Conservation (phyloP, 1,284 basidiomycete species). For the Phylloboletellus chloephorus region DNA sequence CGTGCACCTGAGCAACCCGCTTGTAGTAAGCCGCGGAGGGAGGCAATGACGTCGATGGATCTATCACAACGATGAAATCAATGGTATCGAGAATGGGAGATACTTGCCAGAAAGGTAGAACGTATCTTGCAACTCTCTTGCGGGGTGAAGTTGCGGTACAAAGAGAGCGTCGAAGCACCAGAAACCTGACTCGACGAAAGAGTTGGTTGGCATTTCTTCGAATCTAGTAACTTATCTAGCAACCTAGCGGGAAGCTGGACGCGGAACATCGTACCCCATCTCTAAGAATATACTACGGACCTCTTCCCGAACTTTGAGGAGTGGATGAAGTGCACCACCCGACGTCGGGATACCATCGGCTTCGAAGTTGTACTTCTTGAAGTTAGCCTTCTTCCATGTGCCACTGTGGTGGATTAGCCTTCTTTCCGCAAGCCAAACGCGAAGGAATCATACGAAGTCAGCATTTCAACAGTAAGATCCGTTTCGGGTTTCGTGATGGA, state of each 20-base stretch:
- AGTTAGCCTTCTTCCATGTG: conserved; percentile 84
- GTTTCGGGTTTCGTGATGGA: conserved; percentile 97
- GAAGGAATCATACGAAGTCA: conserved; percentile 65
- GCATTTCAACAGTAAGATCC: conserved; percentile 94
- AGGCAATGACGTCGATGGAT: conserved; percentile 73
- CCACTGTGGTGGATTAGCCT: conserved; percentile 47
- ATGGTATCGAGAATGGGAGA: not conserved
- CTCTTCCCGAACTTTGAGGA: conserved; percentile 97
- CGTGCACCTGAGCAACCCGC: conserved; percentile 85
- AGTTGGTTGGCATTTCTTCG: conserved; percentile 98
- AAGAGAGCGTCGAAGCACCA: conserved; percentile 99
- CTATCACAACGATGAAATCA: conserved; percentile 38
- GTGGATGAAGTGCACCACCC: conserved; percentile 91
- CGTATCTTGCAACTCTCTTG: conserved; percentile 96
- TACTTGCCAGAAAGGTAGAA: conserved; percentile 89
- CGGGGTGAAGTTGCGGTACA: conserved; percentile 98
- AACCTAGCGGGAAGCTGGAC: not conserved
- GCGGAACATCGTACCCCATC: conserved; percentile 70
- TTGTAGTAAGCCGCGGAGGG: conserved; percentile 87
- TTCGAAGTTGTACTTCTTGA: conserved; percentile 99
- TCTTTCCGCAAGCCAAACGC: conserved; percentile 1
- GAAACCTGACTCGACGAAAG: conserved; percentile 97
- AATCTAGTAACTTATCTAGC: conserved; percentile 54
- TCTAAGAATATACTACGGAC: conserved; percentile 98
- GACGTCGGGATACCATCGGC: conserved; percentile 87